These are phyloP conservation scores for Cordia subcordata DNA, from an alignment of 257 asterid species.

Conservation along the genomic window DNA sequence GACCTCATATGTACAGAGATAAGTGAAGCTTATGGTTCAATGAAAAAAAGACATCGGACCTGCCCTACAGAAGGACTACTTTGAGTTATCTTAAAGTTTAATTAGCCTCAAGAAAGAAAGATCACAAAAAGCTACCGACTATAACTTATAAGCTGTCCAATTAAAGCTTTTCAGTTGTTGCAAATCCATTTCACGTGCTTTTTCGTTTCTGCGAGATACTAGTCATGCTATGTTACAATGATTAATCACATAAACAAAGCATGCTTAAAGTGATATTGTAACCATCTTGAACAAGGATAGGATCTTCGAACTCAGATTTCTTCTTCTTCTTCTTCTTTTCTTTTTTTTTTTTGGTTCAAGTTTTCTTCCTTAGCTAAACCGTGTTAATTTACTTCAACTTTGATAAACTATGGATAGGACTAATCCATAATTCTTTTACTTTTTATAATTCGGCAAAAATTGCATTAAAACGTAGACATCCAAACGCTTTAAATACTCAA, in stretches of 20 bases:
- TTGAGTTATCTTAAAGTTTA: constrained; percentile 13
- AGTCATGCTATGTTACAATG: constrained; percentile 9
- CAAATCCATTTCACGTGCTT: constrained; percentile 15
- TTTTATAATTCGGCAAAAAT: no score
- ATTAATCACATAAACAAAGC: constrained; percentile 9
- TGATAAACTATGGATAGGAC: no score
- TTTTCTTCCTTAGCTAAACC: no score
- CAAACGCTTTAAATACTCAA: no score
- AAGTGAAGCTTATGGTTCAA: no score
- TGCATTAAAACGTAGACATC: no score
- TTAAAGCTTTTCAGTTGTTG: constrained; percentile 6
- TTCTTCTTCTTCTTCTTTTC: no score
- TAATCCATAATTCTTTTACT: no score
- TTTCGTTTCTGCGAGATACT: constrained; percentile 1
- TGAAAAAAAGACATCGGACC: not conserved
- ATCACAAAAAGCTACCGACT: constrained; percentile 13
- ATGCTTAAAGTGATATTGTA: not conserved
- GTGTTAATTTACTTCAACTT: no score
- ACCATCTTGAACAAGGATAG: constrained; percentile 5
- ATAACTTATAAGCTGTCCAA: constrained; percentile 12
- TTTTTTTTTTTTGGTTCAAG: no score
- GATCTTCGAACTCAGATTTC: not conserved
- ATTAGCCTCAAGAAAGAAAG: constrained; percentile 4
- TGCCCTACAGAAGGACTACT: constrained; percentile 12
- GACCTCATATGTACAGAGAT: no score